Percentiles rank a stretch among this genome's conserved stretches.
These are phyloP conservation scores for Cladosporium sp. DNA, from an alignment of 2,329 filamentous ascomycete species.

Conservation along the genomic window DNA sequence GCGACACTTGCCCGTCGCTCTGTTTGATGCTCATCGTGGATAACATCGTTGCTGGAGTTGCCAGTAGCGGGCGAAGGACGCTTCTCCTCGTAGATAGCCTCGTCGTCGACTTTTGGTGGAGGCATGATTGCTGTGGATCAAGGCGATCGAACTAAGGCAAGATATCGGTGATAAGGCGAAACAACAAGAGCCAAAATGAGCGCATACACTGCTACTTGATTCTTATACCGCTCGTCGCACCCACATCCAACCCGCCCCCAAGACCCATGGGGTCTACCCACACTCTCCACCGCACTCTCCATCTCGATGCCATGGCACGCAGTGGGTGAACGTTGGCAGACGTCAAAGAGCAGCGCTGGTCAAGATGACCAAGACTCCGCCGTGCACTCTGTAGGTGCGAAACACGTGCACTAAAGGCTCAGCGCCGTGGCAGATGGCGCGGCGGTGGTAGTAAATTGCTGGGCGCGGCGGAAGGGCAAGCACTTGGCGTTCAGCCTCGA, in stretches of 20 bases:
- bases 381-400: neutral
- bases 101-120: conserved; percentile 17
- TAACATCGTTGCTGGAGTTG: conserved; percentile 19
- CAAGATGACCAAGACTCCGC: conserved; percentile 8
- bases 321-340: conserved; percentile 15
- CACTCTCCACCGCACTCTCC: conserved; percentile 8
- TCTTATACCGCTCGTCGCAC: conserved; percentile 14
- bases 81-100: conserved; percentile 18
- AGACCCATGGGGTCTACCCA: conserved; percentile 15
- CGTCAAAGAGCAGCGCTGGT: conserved; percentile 5
- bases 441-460: conserved; percentile 7
- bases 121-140: conserved; percentile 18
- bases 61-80: conserved; percentile 15
- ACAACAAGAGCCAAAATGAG: conserved; percentile 1
- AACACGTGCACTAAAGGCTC: conserved; percentile 12
- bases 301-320: conserved; percentile 10
- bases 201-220: neutral
- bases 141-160: neutral
- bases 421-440: conserved; percentile 17
- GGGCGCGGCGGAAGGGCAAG: neutral
- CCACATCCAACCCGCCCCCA: conserved; percentile 5
- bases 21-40: conserved; percentile 14
- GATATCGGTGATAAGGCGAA: conserved; percentile 1
- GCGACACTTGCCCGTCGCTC: conserved; percentile 21
- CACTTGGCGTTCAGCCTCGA: conserved; percentile 9